Percentiles rank a stretch among this genome's conserved stretches.
These are phyloP conservation scores for Neonectria hederae DNA, from an alignment of 2,329 filamentous ascomycete genomes.

Conservation along the genomic window DNA sequence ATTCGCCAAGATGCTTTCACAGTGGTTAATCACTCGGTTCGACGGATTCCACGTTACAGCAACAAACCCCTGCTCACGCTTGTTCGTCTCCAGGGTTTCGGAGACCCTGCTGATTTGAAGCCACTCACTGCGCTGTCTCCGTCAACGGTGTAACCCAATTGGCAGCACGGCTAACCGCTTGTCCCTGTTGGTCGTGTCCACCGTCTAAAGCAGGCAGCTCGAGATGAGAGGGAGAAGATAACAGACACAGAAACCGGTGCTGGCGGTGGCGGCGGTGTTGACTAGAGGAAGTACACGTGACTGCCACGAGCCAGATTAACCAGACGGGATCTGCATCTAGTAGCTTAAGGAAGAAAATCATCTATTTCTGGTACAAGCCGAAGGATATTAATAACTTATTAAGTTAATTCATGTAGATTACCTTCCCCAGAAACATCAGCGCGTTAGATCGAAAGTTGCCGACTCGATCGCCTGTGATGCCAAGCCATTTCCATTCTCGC, in stretches of 20 bases:
- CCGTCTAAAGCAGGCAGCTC: neutral
- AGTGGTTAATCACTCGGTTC: no score
- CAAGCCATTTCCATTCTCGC: neutral
- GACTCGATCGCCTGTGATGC: conserved; percentile 3
- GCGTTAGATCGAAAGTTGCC: neutral
- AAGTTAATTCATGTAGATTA: neutral
- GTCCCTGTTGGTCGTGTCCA: neutral
- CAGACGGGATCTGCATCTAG: neutral
- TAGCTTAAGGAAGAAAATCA: no score
- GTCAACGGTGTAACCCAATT: conserved; percentile 10
- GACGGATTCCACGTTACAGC: neutral
- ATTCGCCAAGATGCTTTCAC: neutral
- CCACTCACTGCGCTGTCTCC: conserved; percentile 6
- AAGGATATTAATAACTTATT: no score
- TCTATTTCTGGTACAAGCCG: neutral
- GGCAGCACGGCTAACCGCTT: neutral
- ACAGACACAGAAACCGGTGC: no score
- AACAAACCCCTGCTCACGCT: conserved; percentile 19
- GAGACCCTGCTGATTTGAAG: conserved; percentile 15
- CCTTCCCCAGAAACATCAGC: neutral
- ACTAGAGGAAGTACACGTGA: neutral
- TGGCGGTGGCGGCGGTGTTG: neutral
- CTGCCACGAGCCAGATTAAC: neutral
- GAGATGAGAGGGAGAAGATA: neutral
- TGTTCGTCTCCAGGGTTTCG: conserved; percentile 33